Evolutionary conservation across 352 stramenopile species (phyloP).

Genomic region (Peronospora tabacina): DNA sequence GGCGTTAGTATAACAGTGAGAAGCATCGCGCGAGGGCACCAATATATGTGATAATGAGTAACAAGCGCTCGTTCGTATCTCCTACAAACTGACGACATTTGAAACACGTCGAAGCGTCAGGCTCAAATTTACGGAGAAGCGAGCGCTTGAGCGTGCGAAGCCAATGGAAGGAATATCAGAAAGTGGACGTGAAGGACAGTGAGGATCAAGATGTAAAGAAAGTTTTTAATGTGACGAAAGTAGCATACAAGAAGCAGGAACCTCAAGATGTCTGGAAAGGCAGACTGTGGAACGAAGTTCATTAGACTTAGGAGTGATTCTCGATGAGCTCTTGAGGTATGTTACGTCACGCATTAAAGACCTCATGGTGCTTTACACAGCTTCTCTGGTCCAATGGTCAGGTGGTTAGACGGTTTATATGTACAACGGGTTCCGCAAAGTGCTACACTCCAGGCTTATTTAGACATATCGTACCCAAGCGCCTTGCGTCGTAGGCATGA

Average conservation of each 20-base stretch:
- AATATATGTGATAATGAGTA: constrained; percentile 17
- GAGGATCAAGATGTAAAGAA: neutral
- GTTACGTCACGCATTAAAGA: no score
- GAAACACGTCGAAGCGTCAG: constrained; percentile 8
- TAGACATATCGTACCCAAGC: no score
- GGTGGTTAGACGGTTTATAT: no score
- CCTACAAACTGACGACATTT: neutral
- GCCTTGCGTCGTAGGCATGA: no score
- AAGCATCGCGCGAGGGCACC: neutral
- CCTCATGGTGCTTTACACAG: no score
- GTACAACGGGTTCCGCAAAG: no score
- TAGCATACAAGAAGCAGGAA: no score
- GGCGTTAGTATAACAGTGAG: neutral
- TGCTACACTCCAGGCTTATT: no score
- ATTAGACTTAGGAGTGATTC: constrained; percentile 35
- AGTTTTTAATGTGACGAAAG: constrained; percentile 6
- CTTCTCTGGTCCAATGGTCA: no score
- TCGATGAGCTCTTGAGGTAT: no score
- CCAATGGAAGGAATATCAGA: constrained; percentile 21
- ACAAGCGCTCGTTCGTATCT: constrained; percentile 2
- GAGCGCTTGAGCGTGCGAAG: constrained; percentile 30
- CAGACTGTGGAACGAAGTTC: constrained; percentile 63
- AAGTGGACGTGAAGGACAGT: constrained; percentile 11
- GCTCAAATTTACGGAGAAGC: constrained; percentile 28
- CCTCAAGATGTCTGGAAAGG: constrained; percentile 37